Conservation (phyloP, 164 flowering plant species). For the Cinnamomum micranthum region DNA sequence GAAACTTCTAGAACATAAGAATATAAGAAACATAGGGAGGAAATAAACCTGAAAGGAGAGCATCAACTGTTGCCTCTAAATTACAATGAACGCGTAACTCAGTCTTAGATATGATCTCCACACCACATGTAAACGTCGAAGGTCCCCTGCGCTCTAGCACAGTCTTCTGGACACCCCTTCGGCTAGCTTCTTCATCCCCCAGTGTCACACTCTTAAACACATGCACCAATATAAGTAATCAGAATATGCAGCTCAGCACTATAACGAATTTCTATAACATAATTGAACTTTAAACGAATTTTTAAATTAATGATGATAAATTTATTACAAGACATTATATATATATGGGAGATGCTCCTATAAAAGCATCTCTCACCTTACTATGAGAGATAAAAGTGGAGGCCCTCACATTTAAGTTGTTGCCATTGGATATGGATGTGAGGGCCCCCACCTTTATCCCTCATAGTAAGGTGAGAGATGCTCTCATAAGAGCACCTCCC, state of each 20-base stretch:
- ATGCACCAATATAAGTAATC: conserved; percentile 13
- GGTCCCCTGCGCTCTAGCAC: conserved; percentile 92
- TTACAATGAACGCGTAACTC: conserved; percentile 76
- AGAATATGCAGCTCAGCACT: not conserved
- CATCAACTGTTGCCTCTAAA: conserved; percentile 90
- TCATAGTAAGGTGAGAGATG: too few relatives aligned
- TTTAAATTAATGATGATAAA: too few relatives aligned
- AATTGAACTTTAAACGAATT: too few relatives aligned
- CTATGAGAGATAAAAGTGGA: too few relatives aligned
- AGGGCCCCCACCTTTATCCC: too few relatives aligned
- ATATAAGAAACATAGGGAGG: not conserved
- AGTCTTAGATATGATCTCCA: conserved; percentile 78
- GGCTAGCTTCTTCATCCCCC: conserved; percentile 95
- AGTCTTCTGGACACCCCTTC: conserved; percentile 87
- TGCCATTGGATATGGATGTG: too few relatives aligned
- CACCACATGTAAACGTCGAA: conserved; percentile 75
- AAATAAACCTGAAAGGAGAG: conserved; percentile 68
- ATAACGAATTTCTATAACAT: not conserved
- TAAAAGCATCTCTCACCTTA: too few relatives aligned
- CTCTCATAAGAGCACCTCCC: too few relatives aligned
- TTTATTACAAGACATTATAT: too few relatives aligned
- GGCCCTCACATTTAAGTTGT: too few relatives aligned
- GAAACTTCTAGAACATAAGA: not conserved
- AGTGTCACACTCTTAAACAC: conserved; percentile 71
- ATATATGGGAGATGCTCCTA: too few relatives aligned